phyloP scores from a whole-genome alignment of 352 stramenopile genomes.

The Phytopythium oedochilum region DNA sequence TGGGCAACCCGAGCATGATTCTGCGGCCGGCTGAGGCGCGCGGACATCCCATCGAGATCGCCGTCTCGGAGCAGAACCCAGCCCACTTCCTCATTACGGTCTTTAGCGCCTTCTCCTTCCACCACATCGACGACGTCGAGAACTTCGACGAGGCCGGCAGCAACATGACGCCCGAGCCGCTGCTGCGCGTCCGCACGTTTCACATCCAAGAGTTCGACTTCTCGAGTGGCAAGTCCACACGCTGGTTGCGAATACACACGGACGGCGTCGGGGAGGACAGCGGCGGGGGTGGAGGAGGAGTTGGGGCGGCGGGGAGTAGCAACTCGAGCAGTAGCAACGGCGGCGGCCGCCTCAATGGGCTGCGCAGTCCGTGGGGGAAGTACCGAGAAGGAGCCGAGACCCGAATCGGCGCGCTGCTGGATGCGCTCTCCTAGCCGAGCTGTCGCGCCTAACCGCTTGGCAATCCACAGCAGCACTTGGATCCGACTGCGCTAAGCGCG shows the following conservation, averaged over 20 bases:
- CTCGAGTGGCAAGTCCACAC: conserved; percentile 54
- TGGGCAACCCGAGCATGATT: conserved; percentile 69
- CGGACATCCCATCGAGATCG: conserved; percentile 68
- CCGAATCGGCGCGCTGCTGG: conserved; percentile 31
- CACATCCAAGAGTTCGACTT: conserved; percentile 85
- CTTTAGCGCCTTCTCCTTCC: conserved; percentile 74
- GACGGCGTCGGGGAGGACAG: conserved; percentile 54
- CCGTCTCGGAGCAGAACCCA: conserved; percentile 47
- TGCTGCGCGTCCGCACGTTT: conserved; percentile 59
- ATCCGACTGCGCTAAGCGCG: neutral
- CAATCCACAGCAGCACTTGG: neutral
- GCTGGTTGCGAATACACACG: conserved; percentile 55
- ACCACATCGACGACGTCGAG: conserved; percentile 76
- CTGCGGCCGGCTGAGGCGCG: conserved; percentile 67
- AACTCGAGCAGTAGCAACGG: neutral
- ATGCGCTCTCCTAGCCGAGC: conserved; percentile 23
- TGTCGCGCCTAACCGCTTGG: neutral
- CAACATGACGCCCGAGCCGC: conserved; percentile 45
- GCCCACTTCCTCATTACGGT: conserved; percentile 72
- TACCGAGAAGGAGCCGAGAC: conserved; percentile 23
- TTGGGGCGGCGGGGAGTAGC: conserved; percentile 4
- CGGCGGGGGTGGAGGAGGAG: conserved; percentile 11
- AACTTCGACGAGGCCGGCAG: conserved; percentile 41
- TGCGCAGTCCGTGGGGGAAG: conserved; percentile 5
- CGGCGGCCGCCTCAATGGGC: neutral